phyloP scores from a whole-genome alignment of 768 basidiomycete genomes.

The Fomitopsis pulvina region DNA sequence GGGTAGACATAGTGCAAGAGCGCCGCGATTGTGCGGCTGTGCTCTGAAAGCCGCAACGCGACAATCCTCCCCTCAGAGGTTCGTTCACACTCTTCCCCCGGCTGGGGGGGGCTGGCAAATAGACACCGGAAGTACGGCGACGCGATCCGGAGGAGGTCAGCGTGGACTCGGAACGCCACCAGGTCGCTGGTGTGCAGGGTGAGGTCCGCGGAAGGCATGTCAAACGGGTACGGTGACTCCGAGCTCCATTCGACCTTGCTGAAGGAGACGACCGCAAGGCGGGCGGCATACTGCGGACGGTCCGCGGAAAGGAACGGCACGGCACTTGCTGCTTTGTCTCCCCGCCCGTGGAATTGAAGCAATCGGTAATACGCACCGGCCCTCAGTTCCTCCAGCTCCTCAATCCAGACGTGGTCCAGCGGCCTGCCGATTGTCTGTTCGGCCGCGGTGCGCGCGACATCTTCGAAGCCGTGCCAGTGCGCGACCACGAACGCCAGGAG shows the following conservation, averaged over 20 bases:
- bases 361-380: slow-evolving; percentile 6
- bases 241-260: background rate
- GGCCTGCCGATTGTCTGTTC: background rate
- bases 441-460: slow-evolving; percentile 32
- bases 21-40: background rate
- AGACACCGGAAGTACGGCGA: slow-evolving; percentile 54
- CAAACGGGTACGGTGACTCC: background rate
- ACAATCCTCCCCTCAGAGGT: background rate
- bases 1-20: slow-evolving; percentile 7
- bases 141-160: slow-evolving; percentile 43
- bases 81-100: background rate
- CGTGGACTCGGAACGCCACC: slow-evolving; percentile 44
- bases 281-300: background rate
- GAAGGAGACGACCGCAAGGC: background rate
- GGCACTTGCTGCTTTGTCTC: background rate
- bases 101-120: slow-evolving; percentile 21
- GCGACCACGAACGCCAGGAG: slow-evolving; percentile 9
- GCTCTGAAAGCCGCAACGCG: background rate
- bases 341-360: background rate
- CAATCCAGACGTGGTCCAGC: background rate
- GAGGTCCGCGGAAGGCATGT: slow-evolving; percentile 28
- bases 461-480: slow-evolving; percentile 34
- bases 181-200: slow-evolving; percentile 49
- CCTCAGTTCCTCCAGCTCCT: slow-evolving; percentile 1
- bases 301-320: background rate